Evolutionary conservation across 768 basidiomycete species (phyloP), one percentile per base, ranked within the genome.

Genomic region (Phlebiopsis flavidoalba): DNA sequence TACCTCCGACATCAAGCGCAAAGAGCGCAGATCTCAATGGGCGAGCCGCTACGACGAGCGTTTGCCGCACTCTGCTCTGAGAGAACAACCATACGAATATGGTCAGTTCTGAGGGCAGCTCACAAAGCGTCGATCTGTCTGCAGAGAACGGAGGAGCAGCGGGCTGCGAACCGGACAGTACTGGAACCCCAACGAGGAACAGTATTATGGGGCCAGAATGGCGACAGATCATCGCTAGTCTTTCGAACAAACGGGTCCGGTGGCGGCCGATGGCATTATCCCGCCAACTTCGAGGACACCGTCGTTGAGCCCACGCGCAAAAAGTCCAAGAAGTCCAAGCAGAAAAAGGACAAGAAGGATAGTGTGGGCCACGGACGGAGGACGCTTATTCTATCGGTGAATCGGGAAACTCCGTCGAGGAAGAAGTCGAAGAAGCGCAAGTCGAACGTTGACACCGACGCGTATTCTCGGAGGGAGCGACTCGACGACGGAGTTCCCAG

Each of bases 41-140:
- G 89, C 92, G 11, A 77, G 74, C 58, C 86, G 91, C 58, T 97
- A 92, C 76, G 87, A 90, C 57, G 95, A 96, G 64, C 86, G 93
- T 57, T 80, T 88, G 7, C 80, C 85, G 0, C 73, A 80, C 33
- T 89, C 90, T 2, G 81, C 89, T 0, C 83, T 86, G 19, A 87
- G 91, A 57, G 83, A 83, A 14, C 86, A 86, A 62, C 74, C 86
- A 0, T 79, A 87, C 64, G 95, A 88, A 70, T 93, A 92, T 57
- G 95, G 93, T 2, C 91, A 96, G 71, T n/a, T n/a, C n/a, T n/a
- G 83, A 82, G 64, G 70, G 64, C 15, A 53, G 63, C 46, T 70
- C 72, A n/a, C n/a, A n/a, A 3, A 70, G 60, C 64, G 53, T 68
- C n/a, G 67, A 71, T 59, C 56, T 71, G 33, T 66, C 71, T 21